These are phyloP conservation scores for Emergomyces africanus DNA, from an alignment of 2,329 filamentous ascomycete genomes.

Conservation along the genomic window DNA sequence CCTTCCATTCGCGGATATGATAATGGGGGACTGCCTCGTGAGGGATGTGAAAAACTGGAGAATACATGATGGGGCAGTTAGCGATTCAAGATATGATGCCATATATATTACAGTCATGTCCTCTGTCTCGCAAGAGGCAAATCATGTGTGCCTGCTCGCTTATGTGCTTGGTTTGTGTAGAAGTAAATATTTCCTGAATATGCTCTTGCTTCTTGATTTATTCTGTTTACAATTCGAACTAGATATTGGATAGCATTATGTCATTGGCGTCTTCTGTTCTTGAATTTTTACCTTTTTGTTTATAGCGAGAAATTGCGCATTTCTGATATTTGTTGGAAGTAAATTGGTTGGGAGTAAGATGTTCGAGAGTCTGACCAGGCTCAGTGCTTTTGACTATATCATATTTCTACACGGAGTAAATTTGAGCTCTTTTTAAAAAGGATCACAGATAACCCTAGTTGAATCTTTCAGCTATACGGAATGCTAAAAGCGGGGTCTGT, in stretches of 20 bases:
- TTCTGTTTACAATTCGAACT: background rate
- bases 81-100: background rate
- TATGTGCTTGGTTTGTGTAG: background rate
- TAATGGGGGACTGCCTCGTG: background rate
- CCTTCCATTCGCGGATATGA: background rate
- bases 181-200: background rate
- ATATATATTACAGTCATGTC: background rate
- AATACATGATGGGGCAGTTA: background rate
- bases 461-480: background rate
- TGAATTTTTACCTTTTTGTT: background rate
- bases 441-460: background rate
- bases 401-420: background rate
- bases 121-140: background rate
- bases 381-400: too few relatives aligned
- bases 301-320: background rate
- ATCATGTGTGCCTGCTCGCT: background rate
- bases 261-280: too few relatives aligned
- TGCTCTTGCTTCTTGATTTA: background rate
- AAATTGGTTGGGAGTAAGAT: too few relatives aligned
- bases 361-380: too few relatives aligned
- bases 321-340: too few relatives aligned
- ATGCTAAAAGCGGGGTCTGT: too few relatives aligned
- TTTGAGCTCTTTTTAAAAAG: background rate
- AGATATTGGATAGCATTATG: background rate
- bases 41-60: background rate